Evolutionary conservation across 2,329 filamentous ascomycete genomes (phyloP).

Genomic region (Paecilomyces fulvus): DNA sequence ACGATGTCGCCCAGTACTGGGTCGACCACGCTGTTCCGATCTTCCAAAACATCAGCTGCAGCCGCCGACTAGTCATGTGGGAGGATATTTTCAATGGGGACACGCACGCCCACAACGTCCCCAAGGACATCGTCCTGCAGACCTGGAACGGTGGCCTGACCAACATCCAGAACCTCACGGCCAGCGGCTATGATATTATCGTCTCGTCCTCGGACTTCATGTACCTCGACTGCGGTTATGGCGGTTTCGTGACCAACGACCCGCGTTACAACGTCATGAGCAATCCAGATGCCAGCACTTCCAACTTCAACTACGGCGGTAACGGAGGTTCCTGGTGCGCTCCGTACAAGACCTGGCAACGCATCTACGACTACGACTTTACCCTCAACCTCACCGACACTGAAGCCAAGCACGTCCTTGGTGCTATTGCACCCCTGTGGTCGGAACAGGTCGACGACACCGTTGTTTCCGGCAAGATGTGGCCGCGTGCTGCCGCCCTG

Average conservation of each 20-base stretch:
- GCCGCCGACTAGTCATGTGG: constrained; percentile 51
- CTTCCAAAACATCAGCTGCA: constrained; percentile 33
- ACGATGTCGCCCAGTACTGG: constrained; percentile 48
- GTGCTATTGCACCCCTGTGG: constrained; percentile 46
- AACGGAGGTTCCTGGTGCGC: constrained; percentile 49
- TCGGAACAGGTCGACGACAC: constrained; percentile 49
- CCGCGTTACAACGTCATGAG: constrained; percentile 46
- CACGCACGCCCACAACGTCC: constrained; percentile 39
- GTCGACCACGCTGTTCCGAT: constrained; percentile 45
- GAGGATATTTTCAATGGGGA: constrained; percentile 44
- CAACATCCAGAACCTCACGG: constrained; percentile 46
- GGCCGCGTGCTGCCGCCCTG: constrained; percentile 50
- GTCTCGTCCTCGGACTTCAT: constrained; percentile 50
- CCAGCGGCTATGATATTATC: constrained; percentile 45
- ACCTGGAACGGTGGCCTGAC: constrained; percentile 47
- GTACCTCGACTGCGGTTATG: constrained; percentile 50
- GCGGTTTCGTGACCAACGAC: constrained; percentile 49
- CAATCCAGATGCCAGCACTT: constrained; percentile 40
- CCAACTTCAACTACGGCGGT: constrained; percentile 49
- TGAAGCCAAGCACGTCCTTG: constrained; percentile 43
- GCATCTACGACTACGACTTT: constrained; percentile 53
- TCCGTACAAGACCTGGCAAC: constrained; percentile 53
- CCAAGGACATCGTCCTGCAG: constrained; percentile 46
- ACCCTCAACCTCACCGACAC: constrained; percentile 39
- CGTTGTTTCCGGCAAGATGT: constrained; percentile 43